These are phyloP conservation scores for Amaranthus cruentus DNA, from an alignment of 148 eudicot species.

Conservation along the genomic window DNA sequence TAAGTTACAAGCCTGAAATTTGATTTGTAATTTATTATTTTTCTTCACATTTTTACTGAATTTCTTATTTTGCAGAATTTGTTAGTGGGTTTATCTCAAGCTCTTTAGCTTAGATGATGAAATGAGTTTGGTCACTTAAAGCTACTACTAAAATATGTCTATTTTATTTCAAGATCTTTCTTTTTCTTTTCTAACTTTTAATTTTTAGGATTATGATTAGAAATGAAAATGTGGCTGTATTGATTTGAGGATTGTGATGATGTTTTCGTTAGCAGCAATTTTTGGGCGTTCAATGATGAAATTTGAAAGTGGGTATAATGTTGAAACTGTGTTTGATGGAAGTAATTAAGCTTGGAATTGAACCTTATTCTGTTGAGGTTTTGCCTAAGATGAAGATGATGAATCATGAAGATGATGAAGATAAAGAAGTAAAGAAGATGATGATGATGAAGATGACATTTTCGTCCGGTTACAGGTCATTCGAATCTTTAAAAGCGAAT, in stretches of 20 bases:
- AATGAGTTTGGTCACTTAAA: constrained; percentile 86
- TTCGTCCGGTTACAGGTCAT: too few relatives aligned
- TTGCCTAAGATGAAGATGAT: constrained; percentile 28
- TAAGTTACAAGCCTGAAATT: constrained; percentile 26
- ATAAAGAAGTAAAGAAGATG: too few relatives aligned
- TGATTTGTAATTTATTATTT: background rate
- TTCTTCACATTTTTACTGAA: constrained; percentile 12
- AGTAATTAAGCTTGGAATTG: constrained; percentile 85
- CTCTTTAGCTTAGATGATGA: constrained; percentile 58
- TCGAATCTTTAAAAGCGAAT: too few relatives aligned
- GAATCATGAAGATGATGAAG: too few relatives aligned
- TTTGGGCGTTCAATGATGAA: constrained; percentile 86
- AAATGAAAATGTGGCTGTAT: constrained; percentile 7
- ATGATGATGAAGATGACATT: too few relatives aligned
- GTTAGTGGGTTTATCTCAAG: constrained; percentile 75
- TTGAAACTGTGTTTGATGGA: constrained; percentile 99
- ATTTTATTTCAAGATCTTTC: constrained; percentile 4
- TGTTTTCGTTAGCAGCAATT: constrained; percentile 42
- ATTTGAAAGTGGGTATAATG: constrained; percentile 89
- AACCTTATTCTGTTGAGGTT: constrained; percentile 75
- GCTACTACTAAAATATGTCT: constrained; percentile 78
- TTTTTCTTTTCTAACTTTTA: constrained; percentile 9
- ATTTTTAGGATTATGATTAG: background rate
- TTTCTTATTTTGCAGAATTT: constrained; percentile 49
- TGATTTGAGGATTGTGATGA: background rate